Base-by-base conservation (phyloP, 306 rosid species). In the Elaeagnus macrophylla region DNA sequence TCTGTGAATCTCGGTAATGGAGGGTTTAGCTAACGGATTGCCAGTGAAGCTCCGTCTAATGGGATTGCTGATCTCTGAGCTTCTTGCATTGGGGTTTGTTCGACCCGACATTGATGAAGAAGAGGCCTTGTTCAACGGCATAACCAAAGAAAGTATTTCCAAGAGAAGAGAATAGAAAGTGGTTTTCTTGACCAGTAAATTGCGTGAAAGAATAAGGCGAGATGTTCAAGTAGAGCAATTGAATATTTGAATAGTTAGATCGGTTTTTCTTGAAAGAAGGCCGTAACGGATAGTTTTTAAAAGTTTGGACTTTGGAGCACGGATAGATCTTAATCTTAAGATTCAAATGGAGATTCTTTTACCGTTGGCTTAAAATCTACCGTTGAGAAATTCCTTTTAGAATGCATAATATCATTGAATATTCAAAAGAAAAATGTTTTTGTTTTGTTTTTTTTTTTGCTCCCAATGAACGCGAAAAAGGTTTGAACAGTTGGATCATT, bases 41-140 rank as follows among this genome's bases (percentile, higher is more conserved):
- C 93, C 95, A 3, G 67, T 55, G 79, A 89, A 79, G 78, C 95
- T 89, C 58, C 82, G 78, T 53, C 89, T 64, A 52, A 81, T 37
- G 16, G 93, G 74, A 51, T 83, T 71, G 20, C 50, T 54, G 40
- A 66, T 57, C 66, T 89, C 97, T 0, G 89, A 85, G 62, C 51
- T 85, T 83, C 94, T 73, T 14, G 80, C 40, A 71, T 35, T 80
- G 14, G 80, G 83, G 69, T 67, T 79, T 15, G 67, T 14, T 49
- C 70, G 58, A 54, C 60, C 44, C 8, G 82, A 52, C 7, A 66
- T 52, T 48, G 76, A 62, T 14, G 80, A 62, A 9, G 93, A 75
- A 19, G 72, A 68, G 37, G 76, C 45, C 67, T 69, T 88, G 83
- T 65, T 80, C 4, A 79, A 61, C 57, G 81, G 65, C 80, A 65